A percentile compares a stretch with the other conserved stretches of the same genome.
Evolutionary conservation across 2,329 filamentous ascomycete genomes (phyloP).

Genomic region (Trichophaea hybrida): DNA sequence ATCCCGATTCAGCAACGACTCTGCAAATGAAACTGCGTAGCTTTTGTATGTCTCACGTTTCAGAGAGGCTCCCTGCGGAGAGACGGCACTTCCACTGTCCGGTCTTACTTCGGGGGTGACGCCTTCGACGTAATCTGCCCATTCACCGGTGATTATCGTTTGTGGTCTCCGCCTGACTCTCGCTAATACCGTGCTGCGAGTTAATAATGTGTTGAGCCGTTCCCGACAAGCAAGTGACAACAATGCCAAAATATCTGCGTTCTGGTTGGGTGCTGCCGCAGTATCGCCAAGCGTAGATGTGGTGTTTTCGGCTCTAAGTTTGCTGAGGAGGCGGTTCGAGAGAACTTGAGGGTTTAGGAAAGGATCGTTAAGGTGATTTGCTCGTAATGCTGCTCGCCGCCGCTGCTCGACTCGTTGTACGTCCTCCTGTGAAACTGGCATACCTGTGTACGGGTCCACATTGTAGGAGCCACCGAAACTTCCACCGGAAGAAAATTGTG

Average conservation of each 20-base stretch:
- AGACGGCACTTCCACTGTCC: slow-evolving; percentile 12
- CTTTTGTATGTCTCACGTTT: slow-evolving; percentile 7
- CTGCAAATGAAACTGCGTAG: neutral
- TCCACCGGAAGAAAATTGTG: slow-evolving; percentile 17
- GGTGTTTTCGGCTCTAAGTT: slow-evolving; percentile 16
- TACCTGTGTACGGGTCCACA: neutral
- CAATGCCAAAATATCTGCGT: slow-evolving; percentile 20
- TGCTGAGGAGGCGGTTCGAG: slow-evolving; percentile 15
- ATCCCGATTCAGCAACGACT: neutral
- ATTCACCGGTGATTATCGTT: slow-evolving; percentile 21
- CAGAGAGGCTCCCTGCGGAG: slow-evolving; percentile 6
- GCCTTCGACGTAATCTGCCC: slow-evolving; percentile 21
- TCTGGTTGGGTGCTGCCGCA: slow-evolving; percentile 6
- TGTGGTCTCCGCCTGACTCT: slow-evolving; percentile 16
- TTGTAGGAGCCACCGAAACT: neutral
- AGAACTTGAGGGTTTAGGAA: slow-evolving; percentile 17
- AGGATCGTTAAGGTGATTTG: slow-evolving; percentile 20
- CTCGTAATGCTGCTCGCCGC: slow-evolving; percentile 13
- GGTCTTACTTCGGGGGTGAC: slow-evolving; percentile 14
- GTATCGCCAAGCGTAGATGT: slow-evolving; percentile 10
- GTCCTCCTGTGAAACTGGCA: slow-evolving; percentile 12
- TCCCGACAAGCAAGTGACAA: slow-evolving; percentile 17
- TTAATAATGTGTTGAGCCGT: slow-evolving; percentile 17
- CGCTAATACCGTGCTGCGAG: slow-evolving; percentile 17
- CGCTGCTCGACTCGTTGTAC: slow-evolving; percentile 11